A percentile compares a stretch with the other conserved stretches of the same genome.
Conservation (phyloP, 768 basidiomycete genomes). For the Cystobasidium onofrii region DNA sequence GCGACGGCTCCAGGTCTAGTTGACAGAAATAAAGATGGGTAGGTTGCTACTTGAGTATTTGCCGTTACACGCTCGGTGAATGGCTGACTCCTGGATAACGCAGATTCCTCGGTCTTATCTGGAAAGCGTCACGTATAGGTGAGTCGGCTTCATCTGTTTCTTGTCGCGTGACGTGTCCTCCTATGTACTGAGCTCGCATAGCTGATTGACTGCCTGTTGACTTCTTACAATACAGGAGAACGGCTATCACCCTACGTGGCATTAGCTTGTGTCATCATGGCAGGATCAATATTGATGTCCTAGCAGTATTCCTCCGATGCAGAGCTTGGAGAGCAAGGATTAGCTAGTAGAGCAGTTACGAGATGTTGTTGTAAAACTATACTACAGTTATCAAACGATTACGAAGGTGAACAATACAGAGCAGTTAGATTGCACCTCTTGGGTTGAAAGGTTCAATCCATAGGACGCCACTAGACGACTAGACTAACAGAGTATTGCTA, state of each 20-base stretch:
- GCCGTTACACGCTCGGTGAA: not conserved
- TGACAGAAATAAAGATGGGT: slow-evolving; percentile 94
- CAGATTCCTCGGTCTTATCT: slow-evolving; percentile 85
- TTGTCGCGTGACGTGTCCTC: not conserved
- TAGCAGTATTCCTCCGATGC: no score
- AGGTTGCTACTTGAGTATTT: slow-evolving; percentile 38
- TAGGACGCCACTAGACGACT: no score
- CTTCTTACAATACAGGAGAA: slow-evolving; percentile 61
- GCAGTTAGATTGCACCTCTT: no score
- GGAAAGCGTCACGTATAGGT: slow-evolving; percentile 95
- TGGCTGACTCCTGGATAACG: not conserved
- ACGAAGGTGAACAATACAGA: no score
- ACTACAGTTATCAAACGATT: no score
- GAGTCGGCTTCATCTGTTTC: slow-evolving; percentile 38
- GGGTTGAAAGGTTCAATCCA: no score
- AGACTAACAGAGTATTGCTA: no score
- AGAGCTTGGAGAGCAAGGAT: no score
- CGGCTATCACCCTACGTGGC: slow-evolving; percentile 92
- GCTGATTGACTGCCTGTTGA: not conserved
- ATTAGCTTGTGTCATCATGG: slow-evolving; percentile 88
- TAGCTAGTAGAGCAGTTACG: no score
- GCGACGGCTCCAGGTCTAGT: slow-evolving; percentile 80
- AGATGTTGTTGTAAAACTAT: no score
- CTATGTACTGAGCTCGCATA: not conserved
- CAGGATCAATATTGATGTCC: slow-evolving; percentile 54